Evolutionary conservation across 352 stramenopile genomes (phyloP).

Genomic region (Globisporangium nagaii): DNA sequence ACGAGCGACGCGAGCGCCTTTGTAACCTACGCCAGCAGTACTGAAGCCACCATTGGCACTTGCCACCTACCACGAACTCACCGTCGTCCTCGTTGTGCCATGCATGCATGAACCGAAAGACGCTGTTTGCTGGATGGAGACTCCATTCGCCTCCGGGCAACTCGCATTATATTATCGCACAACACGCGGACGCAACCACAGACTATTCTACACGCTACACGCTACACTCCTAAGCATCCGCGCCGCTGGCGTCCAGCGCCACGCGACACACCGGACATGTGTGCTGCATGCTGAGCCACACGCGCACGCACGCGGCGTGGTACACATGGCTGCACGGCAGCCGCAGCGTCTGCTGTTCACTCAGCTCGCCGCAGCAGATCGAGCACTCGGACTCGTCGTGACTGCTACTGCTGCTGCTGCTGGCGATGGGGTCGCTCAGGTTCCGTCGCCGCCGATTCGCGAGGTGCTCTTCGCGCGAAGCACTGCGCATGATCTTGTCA

Average conservation of each 20-base stretch:
- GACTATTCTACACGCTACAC: not conserved
- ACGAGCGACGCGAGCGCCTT: not conserved
- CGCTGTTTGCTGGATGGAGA: not conserved
- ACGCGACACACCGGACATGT: slow-evolving; percentile 69
- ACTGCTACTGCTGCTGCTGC: slow-evolving; percentile 8
- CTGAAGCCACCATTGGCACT: slow-evolving; percentile 1
- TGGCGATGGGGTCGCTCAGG: not conserved
- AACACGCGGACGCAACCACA: not conserved
- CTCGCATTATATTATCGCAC: not conserved
- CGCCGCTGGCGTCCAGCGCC: slow-evolving; percentile 1
- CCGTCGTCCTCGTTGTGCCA: not conserved
- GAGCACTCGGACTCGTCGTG: slow-evolving; percentile 51
- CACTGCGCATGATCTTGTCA: slow-evolving; percentile 2
- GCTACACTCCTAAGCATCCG: not conserved
- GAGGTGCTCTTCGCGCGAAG: not conserved
- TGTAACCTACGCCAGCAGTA: slow-evolving; percentile 1
- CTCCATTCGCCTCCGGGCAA: slow-evolving; percentile 1
- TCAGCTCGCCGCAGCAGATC: slow-evolving; percentile 55
- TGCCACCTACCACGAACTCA: not conserved
- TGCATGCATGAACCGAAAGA: too few relatives aligned
- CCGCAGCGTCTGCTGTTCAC: slow-evolving; percentile 32
- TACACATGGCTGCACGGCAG: slow-evolving; percentile 63
- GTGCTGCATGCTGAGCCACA: slow-evolving; percentile 66
- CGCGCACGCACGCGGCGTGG: slow-evolving; percentile 54
- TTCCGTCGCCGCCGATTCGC: not conserved